Conservation (phyloP, 306 rosid genomes). For the Nissolia schottii region DNA sequence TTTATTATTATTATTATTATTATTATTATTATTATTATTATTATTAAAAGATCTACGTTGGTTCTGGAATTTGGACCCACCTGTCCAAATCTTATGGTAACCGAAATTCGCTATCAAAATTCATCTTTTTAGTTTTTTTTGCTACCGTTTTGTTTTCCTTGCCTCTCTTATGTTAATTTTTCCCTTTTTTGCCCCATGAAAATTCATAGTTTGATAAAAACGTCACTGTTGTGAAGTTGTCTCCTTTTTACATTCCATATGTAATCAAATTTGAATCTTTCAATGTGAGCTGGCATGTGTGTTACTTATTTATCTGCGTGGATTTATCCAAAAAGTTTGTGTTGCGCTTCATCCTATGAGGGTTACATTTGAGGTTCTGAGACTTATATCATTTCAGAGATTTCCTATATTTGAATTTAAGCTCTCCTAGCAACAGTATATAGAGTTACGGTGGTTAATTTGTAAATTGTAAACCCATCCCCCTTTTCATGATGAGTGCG, state of each 20-base stretch:
- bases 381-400: background rate
- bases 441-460: background rate
- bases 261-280: background rate
- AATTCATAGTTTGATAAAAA: background rate
- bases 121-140: background rate
- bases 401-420: background rate
- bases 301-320: background rate
- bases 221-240: background rate
- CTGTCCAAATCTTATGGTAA: background rate
- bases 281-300: background rate
- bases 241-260: background rate
- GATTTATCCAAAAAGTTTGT: background rate
- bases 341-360: background rate
- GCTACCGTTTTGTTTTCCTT: background rate
- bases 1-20: background rate
- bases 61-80: slow-evolving; percentile 41
- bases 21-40: background rate
- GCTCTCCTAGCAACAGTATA: background rate
- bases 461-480: background rate
- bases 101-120: background rate
- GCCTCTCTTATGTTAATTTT: no score
- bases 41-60: background rate
- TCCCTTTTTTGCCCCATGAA: no score
- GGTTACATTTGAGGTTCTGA: background rate
- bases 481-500: background rate